Conservation (phyloP, 164 flowering plant genomes). For the Vitis vinifera region ASM3070453v1 NC_081820.1:22260501-22261000, state of each 20-base stretch:
- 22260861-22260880: too few relatives aligned
- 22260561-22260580: neutral
- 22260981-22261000: too few relatives aligned
- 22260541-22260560: neutral
- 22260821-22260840: too few relatives aligned
- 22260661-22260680: constrained; percentile 17
- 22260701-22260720: neutral
- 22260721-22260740: neutral
- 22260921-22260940: too few relatives aligned
- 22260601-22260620: neutral
- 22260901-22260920: too few relatives aligned
- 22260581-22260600: neutral
- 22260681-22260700: constrained; percentile 20
- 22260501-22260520: neutral
- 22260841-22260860: too few relatives aligned
- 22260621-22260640: neutral
- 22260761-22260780: neutral
- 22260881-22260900: too few relatives aligned
- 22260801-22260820: neutral
- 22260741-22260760: too few relatives aligned
- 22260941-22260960: too few relatives aligned
- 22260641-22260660: constrained; percentile 5
- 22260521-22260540: neutral
- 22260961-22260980: too few relatives aligned
- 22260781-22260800: neutral